Base-by-base conservation (phyloP, 2,329 filamentous ascomycete genomes). In the Elsinoe fawcettii region DNA sequence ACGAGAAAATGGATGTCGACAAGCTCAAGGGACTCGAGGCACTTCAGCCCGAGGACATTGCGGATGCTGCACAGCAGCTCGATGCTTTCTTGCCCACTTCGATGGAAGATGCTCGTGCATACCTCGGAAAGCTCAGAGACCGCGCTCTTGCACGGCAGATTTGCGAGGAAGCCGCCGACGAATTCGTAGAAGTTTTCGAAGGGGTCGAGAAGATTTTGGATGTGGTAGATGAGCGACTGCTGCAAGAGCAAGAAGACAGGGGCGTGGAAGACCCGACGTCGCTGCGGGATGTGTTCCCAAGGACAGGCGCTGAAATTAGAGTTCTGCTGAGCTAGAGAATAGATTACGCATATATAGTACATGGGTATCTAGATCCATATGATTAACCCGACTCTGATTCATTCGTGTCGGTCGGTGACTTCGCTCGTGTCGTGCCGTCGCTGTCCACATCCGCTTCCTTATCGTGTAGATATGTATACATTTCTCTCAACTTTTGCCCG, bases 31-130 rank as follows among this genome's bases (percentile, higher is more conserved):
- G 67, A 1, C 74, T 86, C 1, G 75, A 78, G 0, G 72, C 78
- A 3, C 81, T 89, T 66, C 79, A 84, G 59, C 78, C 81, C 0
- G 73, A 78, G 4, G 71, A 78, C 0, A 75, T 97, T n/a, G 73
- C 80, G 1, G 73, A 77, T 51, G 84, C 86, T 1, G 88, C 88
- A 64, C 88, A 91, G 65, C 80, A 79, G 39, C 77, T 99, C 5
- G 93, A 99, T 66, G 85, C 90, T 60, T 99, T 97, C 73, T 76
- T 99, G 22, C 91, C 93, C 0, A 95, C 90, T 1, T 93, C 92
- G 2, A 78, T 96, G 27, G 92, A 96, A 77, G 93, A 99, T 68
- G 91, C 91, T 2, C 84, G 88, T 64, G 87, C 93, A 53, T 88
- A 90, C 60, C 71, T 97, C 23, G 86, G 85, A 62, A 77, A 82